These are phyloP conservation scores for Penicillium longicatenatum DNA, from an alignment of 495 filamentous ascomycete species.

Conservation along the genomic window DNA sequence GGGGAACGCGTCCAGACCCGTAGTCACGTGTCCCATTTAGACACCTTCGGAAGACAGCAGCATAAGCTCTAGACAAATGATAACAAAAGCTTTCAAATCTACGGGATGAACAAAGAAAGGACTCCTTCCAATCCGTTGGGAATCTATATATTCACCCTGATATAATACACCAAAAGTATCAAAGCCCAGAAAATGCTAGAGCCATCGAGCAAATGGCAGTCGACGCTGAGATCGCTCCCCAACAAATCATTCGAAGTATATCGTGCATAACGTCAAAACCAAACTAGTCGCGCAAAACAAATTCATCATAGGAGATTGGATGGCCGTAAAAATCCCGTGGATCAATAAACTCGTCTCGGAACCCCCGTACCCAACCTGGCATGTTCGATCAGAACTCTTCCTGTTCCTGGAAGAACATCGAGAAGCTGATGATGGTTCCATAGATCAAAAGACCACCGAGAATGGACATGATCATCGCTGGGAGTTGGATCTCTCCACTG, in stretches of 20 bases:
- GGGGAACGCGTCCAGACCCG: conserved; percentile 11
- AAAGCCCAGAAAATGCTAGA: conserved; percentile 20
- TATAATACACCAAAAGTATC: conserved; percentile 28
- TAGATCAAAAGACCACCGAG: conserved; percentile 93
- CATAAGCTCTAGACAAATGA: background rate
- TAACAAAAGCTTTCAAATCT: background rate
- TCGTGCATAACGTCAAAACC: conserved; percentile 21
- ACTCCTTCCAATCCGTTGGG: background rate
- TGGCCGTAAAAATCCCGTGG: conserved; percentile 1
- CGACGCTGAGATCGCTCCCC: conserved; percentile 12
- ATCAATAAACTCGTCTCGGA: background rate
- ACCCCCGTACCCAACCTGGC: conserved; percentile 1
- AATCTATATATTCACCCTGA: conserved; percentile 29
- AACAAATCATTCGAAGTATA: conserved; percentile 21
- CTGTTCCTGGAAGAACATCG: conserved; percentile 97
- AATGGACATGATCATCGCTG: conserved; percentile 96
- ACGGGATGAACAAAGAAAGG: background rate
- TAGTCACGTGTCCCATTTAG: background rate
- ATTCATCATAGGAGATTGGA: conserved; percentile 19
- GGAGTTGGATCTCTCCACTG: conserved; percentile 70
- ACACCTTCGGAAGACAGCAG: background rate
- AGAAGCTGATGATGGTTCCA: conserved; percentile 95
- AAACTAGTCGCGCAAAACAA: conserved; percentile 18
- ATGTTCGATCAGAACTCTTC: conserved; percentile 69
- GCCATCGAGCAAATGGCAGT: conserved; percentile 19